These are phyloP conservation scores for Chlamydomonas reinhardtii DNA, from an alignment of 163 green algal species.

Conservation along the genomic window DNA sequence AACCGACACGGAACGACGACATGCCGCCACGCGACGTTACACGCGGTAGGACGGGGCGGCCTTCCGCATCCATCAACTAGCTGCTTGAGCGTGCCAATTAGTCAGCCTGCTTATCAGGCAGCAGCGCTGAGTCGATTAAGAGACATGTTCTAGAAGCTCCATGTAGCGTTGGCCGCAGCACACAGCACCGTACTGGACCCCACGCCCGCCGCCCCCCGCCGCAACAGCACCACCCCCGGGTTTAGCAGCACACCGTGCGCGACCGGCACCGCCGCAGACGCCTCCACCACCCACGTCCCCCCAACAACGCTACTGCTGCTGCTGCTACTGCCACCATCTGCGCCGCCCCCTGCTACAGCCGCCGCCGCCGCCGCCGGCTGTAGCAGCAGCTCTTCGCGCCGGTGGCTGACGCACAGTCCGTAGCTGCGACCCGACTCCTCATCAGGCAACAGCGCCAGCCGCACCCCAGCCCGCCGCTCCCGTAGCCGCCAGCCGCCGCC, in stretches of 20 bases:
- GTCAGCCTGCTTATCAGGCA: too few species aligned
- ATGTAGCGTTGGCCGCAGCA: neutral
- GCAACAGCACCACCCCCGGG: neutral
- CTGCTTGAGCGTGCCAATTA: too few species aligned
- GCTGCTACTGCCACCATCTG: neutral
- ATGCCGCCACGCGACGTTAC: too few species aligned
- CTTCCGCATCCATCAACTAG: too few species aligned
- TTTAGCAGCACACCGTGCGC: neutral
- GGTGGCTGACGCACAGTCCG: neutral
- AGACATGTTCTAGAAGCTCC: neutral
- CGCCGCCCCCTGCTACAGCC: neutral
- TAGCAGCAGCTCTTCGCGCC: neutral
- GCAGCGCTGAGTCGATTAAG: too few species aligned
- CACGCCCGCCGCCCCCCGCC: neutral
- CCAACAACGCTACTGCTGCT: neutral
- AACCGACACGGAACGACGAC: too few species aligned
- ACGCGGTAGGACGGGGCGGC: too few species aligned
- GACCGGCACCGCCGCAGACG: neutral
- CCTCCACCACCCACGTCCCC: neutral
- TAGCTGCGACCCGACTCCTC: slow-evolving; percentile 11
- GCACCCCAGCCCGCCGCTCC: slow-evolving; percentile 14
- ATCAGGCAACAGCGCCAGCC: slow-evolving; percentile 21
- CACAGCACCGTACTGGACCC: neutral
- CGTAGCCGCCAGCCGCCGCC: neutral
- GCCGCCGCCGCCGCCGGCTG: neutral